Evolutionary conservation across 2,329 filamentous ascomycete genomes (phyloP), one percentile per base, ranked within the genome.

Genomic region (Lasiodiplodia sp.): DNA sequence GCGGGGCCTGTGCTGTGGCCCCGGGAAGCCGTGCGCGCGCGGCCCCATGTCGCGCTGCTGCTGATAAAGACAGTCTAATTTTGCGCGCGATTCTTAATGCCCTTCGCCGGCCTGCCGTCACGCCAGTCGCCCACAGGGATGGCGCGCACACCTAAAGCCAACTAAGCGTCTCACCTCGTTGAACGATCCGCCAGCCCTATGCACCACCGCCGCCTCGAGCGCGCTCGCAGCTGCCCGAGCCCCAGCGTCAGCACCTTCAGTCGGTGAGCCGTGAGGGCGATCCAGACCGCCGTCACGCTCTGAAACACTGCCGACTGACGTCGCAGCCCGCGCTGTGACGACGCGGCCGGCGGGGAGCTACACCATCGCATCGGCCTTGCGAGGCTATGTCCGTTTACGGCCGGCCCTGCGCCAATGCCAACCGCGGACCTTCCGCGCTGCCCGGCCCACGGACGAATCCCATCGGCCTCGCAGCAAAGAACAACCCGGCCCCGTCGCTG

Each of bases 91-190:
- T 25, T 38, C 37, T 38, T 21, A 40, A 38, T 67, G 38, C 51
- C 52, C 38, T 37, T 37, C 37, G 23, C 52, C 38, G 21, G 28
- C 53, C 8, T 34, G 51, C 51, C 51, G 16, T 63, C 58, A 44
- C 58, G 44, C 38, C 37, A 47, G 38, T 14, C 25, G 58, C 23
- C 38, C 62, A 47, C 62, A 65, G 62, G 62, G 47, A 65, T 66
- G 23, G 51, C 52, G 49, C 34, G 63, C 49, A 52, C 63, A 66
- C 49, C 55, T 67, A 58, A 67, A 58, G 65, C 55, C 65, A 64
- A 56, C 58, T 72, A 76, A 76, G 74, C 74, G 70, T 75, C 74
- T 76, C 72, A 75, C 73, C 47, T 55, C 53, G 69, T 57, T 68
- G 56, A 63, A 64, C 55, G 68, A 68, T 69, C 69, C 69, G 66